Evolutionary conservation across 2,329 filamentous ascomycete species (phyloP).

Genomic region (Sphaerulina populicola): DNA sequence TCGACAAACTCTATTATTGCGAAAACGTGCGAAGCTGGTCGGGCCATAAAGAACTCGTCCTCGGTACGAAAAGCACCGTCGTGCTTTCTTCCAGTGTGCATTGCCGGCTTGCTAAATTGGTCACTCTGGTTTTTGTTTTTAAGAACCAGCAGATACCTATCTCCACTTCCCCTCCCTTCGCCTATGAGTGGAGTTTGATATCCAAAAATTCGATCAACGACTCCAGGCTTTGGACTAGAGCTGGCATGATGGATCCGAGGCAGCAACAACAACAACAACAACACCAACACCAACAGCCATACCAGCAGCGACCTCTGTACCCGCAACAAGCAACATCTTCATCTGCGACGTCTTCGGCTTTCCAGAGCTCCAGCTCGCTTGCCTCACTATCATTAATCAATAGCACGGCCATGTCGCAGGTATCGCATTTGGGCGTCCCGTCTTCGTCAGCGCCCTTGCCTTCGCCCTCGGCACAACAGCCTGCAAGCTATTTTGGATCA

Average conservation of each 20-base stretch:
- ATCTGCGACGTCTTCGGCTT: constrained; percentile 30
- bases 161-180: not conserved
- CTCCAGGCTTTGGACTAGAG: not conserved
- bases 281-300: constrained; percentile 22
- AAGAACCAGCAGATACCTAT: too few relatives aligned
- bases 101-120: too few relatives aligned
- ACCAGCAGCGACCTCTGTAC: constrained; percentile 29
- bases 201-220: not conserved
- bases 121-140: too few relatives aligned
- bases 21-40: too few relatives aligned
- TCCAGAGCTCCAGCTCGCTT: constrained; percentile 39
- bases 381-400: constrained; percentile 32
- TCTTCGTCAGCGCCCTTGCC: constrained; percentile 29
- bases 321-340: constrained; percentile 26
- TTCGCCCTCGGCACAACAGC: constrained; percentile 29
- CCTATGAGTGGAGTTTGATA: too few relatives aligned
- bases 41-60: too few relatives aligned
- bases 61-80: too few relatives aligned
- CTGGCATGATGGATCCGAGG: constrained; percentile 19
- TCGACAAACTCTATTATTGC: too few relatives aligned
- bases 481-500: constrained; percentile 27
- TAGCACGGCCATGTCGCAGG: constrained; percentile 20
- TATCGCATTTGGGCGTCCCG: constrained; percentile 30
- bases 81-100: too few relatives aligned
- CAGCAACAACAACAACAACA: constrained; percentile 21